phyloP scores from a whole-genome alignment of 202 grass and related monocot species.

The Panicum hallii region DNA sequence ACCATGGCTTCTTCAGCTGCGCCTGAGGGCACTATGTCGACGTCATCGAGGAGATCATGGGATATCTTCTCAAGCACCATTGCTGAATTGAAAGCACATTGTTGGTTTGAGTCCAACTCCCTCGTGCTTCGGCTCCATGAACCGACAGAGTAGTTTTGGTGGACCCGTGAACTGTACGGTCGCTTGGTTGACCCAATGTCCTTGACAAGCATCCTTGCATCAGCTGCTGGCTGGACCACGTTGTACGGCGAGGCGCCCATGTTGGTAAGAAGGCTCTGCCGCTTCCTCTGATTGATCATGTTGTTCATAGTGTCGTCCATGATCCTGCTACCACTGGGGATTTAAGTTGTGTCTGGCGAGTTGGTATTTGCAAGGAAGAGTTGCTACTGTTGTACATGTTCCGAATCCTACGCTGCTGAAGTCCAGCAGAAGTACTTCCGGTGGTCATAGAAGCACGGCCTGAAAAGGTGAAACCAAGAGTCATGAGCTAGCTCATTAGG shows the following conservation, averaged over 20 bases:
- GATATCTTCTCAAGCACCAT: conserved; percentile 5
- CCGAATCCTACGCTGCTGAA: neutral
- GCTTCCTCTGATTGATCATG: neutral
- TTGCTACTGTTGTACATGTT: neutral
- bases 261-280: neutral
- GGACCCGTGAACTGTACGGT: neutral
- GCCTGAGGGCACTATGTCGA: neutral
- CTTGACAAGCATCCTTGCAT: neutral
- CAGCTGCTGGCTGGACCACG: neutral
- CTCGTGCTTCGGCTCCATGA: too few relatives aligned
- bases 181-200: too few relatives aligned
- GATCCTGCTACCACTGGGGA: neutral
- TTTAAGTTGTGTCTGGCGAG: neutral
- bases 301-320: neutral
- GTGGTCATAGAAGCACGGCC: neutral
- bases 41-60: neutral
- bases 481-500: neutral
- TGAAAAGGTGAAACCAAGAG: neutral
- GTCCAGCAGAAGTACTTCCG: neutral
- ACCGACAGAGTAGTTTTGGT: too few relatives aligned
- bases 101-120: too few relatives aligned
- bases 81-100: too few relatives aligned
- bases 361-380: neutral
- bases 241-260: neutral
- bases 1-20: neutral